These are phyloP conservation scores for Anastatica hierochuntica DNA, from an alignment of 345 rosid genomes.

Conservation along the genomic window DNA sequence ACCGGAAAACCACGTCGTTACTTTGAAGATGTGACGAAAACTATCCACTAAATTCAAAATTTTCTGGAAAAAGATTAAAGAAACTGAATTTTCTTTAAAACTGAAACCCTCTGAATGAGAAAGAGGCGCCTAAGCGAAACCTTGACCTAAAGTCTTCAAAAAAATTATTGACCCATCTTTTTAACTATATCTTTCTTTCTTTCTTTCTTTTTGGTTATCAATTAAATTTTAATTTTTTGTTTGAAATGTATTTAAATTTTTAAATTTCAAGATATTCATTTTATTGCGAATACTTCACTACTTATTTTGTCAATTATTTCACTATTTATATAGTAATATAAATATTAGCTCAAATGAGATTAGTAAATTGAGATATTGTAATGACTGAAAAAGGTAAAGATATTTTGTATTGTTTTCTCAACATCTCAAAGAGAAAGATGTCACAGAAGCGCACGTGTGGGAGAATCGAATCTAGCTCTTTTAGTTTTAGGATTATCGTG, in stretches of 20 bases:
- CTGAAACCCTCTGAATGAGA: too few species aligned
- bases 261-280: background rate
- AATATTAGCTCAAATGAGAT: background rate
- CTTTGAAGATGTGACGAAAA: too few species aligned
- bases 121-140: too few species aligned
- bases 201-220: background rate
- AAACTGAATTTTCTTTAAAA: too few species aligned
- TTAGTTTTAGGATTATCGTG: conserved; percentile 20
- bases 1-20: too few species aligned
- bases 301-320: background rate
- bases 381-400: background rate
- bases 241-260: background rate
- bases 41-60: too few species aligned
- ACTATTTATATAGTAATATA: background rate
- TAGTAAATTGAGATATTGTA: background rate
- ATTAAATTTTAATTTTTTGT: background rate
- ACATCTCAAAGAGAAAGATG: conserved; percentile 1
- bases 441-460: conserved; percentile 28
- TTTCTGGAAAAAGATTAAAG: too few species aligned
- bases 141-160: too few species aligned
- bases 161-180: too few species aligned
- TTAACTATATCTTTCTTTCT: conserved; percentile 6
- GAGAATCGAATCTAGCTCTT: conserved; percentile 25
- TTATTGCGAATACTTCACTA: background rate
- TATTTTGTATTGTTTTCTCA: background rate